Evolutionary conservation across 148 eudicot species (phyloP).

Genomic region (Diospyros kaki): DNA sequence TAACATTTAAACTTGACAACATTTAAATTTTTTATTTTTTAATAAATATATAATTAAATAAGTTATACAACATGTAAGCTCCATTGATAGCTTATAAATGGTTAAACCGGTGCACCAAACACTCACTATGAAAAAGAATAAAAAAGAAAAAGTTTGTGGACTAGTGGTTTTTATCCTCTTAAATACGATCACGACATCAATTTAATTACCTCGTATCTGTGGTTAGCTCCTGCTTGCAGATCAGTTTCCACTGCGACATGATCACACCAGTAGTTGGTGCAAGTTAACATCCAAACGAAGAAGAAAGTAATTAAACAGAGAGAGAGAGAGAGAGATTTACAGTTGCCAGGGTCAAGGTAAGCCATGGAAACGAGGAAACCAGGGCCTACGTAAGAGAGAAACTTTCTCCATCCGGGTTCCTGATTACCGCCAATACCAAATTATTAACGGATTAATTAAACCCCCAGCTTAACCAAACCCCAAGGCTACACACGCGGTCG

Average conservation of each 20-base stretch:
- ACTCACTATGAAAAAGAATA: too few species aligned
- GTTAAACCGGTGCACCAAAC: too few species aligned
- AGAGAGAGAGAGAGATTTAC: conserved; percentile 32
- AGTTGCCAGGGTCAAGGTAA: conserved; percentile 77
- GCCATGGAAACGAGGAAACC: conserved; percentile 77
- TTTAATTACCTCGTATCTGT: conserved; percentile 59
- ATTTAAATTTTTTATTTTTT: too few species aligned
- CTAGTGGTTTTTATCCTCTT: neutral
- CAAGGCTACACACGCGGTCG: too few species aligned
- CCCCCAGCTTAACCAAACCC: too few species aligned
- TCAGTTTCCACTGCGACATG: conserved; percentile 79
- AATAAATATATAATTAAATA: too few species aligned
- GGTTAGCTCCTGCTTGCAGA: conserved; percentile 88
- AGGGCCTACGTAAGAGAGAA: conserved; percentile 70
- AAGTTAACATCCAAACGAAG: neutral
- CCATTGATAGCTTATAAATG: too few species aligned
- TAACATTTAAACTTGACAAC: too few species aligned
- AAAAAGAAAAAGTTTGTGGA: neutral
- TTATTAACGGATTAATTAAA: too few species aligned
- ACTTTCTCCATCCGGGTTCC: conserved; percentile 62
- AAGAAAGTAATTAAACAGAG: neutral
- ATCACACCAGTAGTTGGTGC: neutral
- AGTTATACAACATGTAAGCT: too few species aligned
- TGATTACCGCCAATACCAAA: too few species aligned
- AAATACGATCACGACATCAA: too few species aligned